Base-by-base conservation (phyloP, 2,329 filamentous ascomycete species). In the Arthrobotrys pseudoclavata region DNA sequence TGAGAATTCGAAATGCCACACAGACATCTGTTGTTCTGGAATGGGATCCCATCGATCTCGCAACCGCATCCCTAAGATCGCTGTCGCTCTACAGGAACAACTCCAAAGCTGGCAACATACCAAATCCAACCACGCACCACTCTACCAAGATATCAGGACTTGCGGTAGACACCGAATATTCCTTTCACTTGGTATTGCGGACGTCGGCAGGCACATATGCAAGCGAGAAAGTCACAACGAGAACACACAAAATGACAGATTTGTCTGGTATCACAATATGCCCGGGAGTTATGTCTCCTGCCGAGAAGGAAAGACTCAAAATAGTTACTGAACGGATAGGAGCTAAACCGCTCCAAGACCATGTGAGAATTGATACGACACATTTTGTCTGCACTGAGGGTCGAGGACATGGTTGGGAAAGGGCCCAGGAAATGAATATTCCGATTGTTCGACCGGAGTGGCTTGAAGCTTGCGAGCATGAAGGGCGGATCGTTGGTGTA, bases 181-280 rank as follows among this genome's bases (percentile, higher is more conserved):
- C 89, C 0, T 99, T 99, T 86, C 93, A 98, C 83, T 87, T 98
- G 62, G 91, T 98, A 9, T 86, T 99, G 83, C 89, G 93, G 82
- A 99, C 96, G 5, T 94, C 90, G 69, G 96, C 96, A 3, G 96
- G 96, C 75, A 97, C 92, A 45, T 94, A 90, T 82, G 88, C 88
- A 78, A 96, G 92, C 83, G 92, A 97, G 80, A 93, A 92, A 83
- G 87, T 99, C 64, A 88, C 88, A 3, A 94, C 97, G 74, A 90
- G 91, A 82, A 99, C 96, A 53, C 96, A 99, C 86, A 97, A 97
- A 86, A 97, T 99, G 94, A 98, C 95, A 45, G 94, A 99, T 84
- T 87, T 99, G 63, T 94, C 92, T 80, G 96, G 96, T 74, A 94
- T 99, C 84, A 98, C 95, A 24, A 92, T 99, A 81, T 97, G 95